Conservation (phyloP, 352 stramenopile species). For the Phytophthora uliginosa region DNA sequence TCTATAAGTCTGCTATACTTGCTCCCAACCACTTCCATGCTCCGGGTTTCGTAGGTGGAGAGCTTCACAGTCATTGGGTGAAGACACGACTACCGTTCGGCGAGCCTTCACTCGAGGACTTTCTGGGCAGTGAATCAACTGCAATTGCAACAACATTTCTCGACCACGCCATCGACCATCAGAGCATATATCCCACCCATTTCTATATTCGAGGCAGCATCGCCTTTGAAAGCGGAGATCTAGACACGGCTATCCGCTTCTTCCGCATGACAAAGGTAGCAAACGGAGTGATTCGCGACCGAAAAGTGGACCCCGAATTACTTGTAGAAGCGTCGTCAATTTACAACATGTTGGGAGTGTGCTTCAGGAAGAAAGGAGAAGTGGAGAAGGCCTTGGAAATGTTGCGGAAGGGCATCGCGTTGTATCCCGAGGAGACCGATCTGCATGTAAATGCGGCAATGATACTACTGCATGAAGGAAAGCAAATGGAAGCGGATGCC, state of each 20-base stretch:
- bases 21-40: constrained; percentile 28
- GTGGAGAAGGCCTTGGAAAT: constrained; percentile 41
- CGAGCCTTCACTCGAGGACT: constrained; percentile 16
- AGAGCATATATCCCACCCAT: constrained; percentile 47
- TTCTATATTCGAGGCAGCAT: constrained; percentile 51
- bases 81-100: constrained; percentile 13
- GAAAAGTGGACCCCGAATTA: constrained; percentile 53
- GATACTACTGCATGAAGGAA: constrained; percentile 33
- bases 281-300: constrained; percentile 43
- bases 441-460: constrained; percentile 63
- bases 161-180: constrained; percentile 41
- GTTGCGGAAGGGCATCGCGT: constrained; percentile 43
- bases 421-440: constrained; percentile 47
- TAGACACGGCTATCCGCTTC: constrained; percentile 43
- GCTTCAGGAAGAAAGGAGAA: constrained; percentile 33
- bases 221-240: constrained; percentile 47
- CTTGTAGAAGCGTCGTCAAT: constrained; percentile 41
- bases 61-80: constrained; percentile 48
- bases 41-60: constrained; percentile 50
- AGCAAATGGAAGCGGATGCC: constrained; percentile 27
- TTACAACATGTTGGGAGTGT: constrained; percentile 64
- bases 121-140: constrained; percentile 44
- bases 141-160: constrained; percentile 34
- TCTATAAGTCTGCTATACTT: constrained; percentile 56
- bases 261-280: constrained; percentile 41